Evolutionary conservation across 768 basidiomycete species (phyloP).

Genomic region (Tephrocybe sp.): DNA sequence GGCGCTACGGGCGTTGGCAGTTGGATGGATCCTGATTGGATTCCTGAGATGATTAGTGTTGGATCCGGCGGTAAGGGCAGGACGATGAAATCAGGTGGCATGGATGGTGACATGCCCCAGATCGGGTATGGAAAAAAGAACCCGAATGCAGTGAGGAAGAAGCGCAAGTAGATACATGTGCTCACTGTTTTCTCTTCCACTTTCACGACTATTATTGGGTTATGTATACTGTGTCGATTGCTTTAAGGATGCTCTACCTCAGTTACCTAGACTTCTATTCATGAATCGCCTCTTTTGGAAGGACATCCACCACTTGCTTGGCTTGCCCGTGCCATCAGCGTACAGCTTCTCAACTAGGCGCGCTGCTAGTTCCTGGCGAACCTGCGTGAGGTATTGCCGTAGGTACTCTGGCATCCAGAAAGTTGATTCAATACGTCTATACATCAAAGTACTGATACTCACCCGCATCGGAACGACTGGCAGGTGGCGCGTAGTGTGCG

Average conservation of each 20-base stretch:
- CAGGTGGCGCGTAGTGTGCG: slow-evolving; percentile 84
- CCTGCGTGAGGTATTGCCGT: slow-evolving; percentile 88
- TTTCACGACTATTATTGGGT: slow-evolving; percentile 13
- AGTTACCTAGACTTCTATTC: slow-evolving; percentile 84
- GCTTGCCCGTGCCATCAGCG: slow-evolving; percentile 89
- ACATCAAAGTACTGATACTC: slow-evolving; percentile 13
- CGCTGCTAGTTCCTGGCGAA: slow-evolving; percentile 87
- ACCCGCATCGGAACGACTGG: slow-evolving; percentile 81
- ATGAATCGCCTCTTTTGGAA: slow-evolving; percentile 98
- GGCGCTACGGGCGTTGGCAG: slow-evolving; percentile 59
- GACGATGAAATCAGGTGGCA: slow-evolving; percentile 45
- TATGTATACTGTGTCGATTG: slow-evolving; percentile 15
- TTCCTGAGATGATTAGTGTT: slow-evolving; percentile 74
- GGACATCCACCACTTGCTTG: slow-evolving; percentile 99
- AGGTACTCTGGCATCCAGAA: slow-evolving; percentile 65
- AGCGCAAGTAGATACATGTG: slow-evolving; percentile 45
- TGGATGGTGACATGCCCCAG: slow-evolving; percentile 72
- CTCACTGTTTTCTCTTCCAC: slow-evolving; percentile 13
- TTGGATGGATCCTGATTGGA: slow-evolving; percentile 97
- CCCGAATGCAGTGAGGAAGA: slow-evolving; percentile 74
- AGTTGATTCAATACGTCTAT: neutral
- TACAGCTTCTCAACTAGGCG: slow-evolving; percentile 88
- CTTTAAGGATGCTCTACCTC: slow-evolving; percentile 23
- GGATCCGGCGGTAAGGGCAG: slow-evolving; percentile 74
- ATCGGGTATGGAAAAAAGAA: slow-evolving; percentile 90